A percentile compares a stretch with the other conserved stretches of the same genome.
Conservation (phyloP, 345 rosid genomes). For the Orychophragmus violaceus region DNA sequence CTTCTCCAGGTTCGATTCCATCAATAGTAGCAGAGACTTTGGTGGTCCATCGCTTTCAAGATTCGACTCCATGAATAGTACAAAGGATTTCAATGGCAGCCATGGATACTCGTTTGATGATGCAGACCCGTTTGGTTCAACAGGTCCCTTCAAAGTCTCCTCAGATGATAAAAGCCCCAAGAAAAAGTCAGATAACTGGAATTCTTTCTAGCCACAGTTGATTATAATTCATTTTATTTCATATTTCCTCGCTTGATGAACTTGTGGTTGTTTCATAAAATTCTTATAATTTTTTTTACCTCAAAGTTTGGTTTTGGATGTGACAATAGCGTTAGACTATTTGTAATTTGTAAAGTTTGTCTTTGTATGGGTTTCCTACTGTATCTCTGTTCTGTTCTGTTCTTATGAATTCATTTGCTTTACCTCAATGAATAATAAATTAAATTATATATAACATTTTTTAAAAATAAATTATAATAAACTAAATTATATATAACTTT, state of each 20-base stretch:
- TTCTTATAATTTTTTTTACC: background rate
- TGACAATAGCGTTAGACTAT: conserved; percentile 20
- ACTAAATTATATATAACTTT: too few species aligned
- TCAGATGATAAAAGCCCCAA: conserved; percentile 47
- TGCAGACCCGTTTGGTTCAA: conserved; percentile 72
- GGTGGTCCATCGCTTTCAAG: conserved; percentile 32
- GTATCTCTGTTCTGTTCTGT: conserved; percentile 25
- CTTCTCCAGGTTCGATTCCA: conserved; percentile 33
- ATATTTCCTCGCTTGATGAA: background rate
- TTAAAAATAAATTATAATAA: too few species aligned
- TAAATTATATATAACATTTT: too few species aligned
- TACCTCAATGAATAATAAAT: too few species aligned
- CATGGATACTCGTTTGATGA: conserved; percentile 75
- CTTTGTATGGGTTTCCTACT: conserved; percentile 7
- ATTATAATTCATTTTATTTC: background rate
- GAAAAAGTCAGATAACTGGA: conserved; percentile 58
- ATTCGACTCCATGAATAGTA: conserved; percentile 44
- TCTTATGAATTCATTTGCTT: too few species aligned
- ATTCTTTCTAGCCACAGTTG: conserved; percentile 41
- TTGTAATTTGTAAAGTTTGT: conserved; percentile 29
- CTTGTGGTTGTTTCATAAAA: conserved; percentile 10
- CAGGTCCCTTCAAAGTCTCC: conserved; percentile 84
- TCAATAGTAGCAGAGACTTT: conserved; percentile 33
- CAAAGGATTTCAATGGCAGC: too few species aligned
- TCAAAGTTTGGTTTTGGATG: conserved; percentile 13